phyloP scores from a whole-genome alignment of 352 stramenopile genomes.

The Pythium brachiatum region DNA sequence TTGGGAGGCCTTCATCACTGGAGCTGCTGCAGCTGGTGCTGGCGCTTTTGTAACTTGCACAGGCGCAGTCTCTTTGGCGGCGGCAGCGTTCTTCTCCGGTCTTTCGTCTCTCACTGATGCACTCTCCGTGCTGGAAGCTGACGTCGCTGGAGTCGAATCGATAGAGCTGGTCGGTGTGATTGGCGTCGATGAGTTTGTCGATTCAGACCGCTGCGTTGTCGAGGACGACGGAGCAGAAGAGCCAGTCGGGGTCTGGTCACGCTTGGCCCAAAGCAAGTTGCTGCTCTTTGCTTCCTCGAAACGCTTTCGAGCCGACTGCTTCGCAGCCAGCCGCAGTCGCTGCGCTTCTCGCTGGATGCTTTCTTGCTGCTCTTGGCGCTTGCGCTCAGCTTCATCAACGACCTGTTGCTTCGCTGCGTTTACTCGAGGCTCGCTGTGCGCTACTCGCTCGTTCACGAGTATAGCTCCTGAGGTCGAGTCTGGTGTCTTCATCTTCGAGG shows the following conservation, averaged over 20 bases:
- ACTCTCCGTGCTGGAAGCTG: neutral
- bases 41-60: neutral
- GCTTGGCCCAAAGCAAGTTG: constrained; percentile 58
- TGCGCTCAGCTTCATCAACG: constrained; percentile 35
- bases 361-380: constrained; percentile 51
- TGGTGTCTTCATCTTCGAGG: constrained; percentile 23
- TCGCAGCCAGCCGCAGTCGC: constrained; percentile 57
- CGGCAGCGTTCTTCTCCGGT: neutral
- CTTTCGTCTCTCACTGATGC: neutral
- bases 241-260: constrained; percentile 40
- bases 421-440: constrained; percentile 25
- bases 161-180: neutral
- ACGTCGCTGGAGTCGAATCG: neutral
- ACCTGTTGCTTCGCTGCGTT: constrained; percentile 13
- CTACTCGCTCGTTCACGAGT: constrained; percentile 18
- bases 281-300: constrained; percentile 76
- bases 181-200: neutral
- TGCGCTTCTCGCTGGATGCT: constrained; percentile 66
- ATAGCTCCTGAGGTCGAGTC: constrained; percentile 10
- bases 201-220: neutral
- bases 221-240: neutral
- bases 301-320: constrained; percentile 68
- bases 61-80: neutral
- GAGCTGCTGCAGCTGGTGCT: neutral
- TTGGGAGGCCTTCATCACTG: neutral